Percentiles rank a stretch among this genome's conserved stretches.
phyloP scores from a whole-genome alignment of 441 rosid species.

The Erodium texanum region DNA sequence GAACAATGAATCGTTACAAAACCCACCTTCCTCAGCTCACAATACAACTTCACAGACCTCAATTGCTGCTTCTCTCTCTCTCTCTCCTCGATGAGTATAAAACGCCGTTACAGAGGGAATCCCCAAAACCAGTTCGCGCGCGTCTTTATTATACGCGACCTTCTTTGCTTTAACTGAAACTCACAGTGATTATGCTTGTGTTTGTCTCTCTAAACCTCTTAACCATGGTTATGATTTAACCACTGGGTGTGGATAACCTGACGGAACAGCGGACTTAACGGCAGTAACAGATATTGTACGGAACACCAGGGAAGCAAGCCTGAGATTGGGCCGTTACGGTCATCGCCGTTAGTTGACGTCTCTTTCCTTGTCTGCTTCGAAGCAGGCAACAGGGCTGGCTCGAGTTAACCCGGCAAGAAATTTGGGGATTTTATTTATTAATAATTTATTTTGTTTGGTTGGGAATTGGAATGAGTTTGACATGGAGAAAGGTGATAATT shows the following conservation, averaged over 20 bases:
- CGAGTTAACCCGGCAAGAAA: slow-evolving; percentile 49
- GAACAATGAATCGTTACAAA: not conserved
- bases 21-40: slow-evolving; percentile 9
- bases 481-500: slow-evolving; percentile 1
- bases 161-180: slow-evolving; percentile 18
- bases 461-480: slow-evolving; percentile 15
- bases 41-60: slow-evolving; percentile 15
- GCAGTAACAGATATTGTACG: not conserved
- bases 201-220: slow-evolving; percentile 19
- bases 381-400: slow-evolving; percentile 62
- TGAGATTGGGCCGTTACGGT: slow-evolving; percentile 19
- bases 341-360: slow-evolving; percentile 47
- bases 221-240: slow-evolving; percentile 28
- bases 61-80: not conserved
- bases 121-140: slow-evolving; percentile 30
- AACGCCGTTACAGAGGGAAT: slow-evolving; percentile 34
- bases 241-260: slow-evolving; percentile 5
- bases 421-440: slow-evolving; percentile 17
- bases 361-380: slow-evolving; percentile 52
- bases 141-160: slow-evolving; percentile 36
- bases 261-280: not conserved
- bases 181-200: slow-evolving; percentile 7
- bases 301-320: slow-evolving; percentile 23
- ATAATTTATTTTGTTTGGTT: not conserved
- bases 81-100: slow-evolving; percentile 4